Evolutionary conservation across 164 flowering plant species (phyloP).

Genomic region (Vitis rotundifolia): DNA sequence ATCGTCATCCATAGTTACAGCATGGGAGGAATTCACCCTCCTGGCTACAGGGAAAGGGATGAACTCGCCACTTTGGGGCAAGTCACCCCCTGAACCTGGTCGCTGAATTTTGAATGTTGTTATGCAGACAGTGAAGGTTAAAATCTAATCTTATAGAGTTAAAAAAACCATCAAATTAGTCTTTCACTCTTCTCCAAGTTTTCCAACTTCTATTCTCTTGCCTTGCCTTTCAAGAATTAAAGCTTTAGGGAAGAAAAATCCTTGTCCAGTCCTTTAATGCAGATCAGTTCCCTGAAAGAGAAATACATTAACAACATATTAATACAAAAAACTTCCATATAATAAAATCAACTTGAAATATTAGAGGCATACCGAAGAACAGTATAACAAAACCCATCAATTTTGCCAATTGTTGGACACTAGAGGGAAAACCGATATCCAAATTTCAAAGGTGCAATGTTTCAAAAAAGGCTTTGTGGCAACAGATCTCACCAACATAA

Average conservation of each 20-base stretch:
- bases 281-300: slow-evolving; percentile 1
- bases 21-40: slow-evolving; percentile 64
- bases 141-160: neutral
- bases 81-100: slow-evolving; percentile 84
- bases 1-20: slow-evolving; percentile 70
- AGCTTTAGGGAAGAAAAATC: neutral
- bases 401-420: too few species aligned
- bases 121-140: neutral
- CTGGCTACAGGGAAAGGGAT: slow-evolving; percentile 58
- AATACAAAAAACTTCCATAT: neutral
- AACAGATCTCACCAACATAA: too few species aligned
- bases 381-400: too few species aligned
- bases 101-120: slow-evolving; percentile 70
- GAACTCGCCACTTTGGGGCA: slow-evolving; percentile 75
- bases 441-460: too few species aligned
- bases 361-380: too few species aligned
- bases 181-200: neutral
- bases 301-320: neutral
- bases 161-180: neutral
- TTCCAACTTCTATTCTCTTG: neutral
- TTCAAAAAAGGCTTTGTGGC: too few species aligned
- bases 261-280: neutral
- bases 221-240: neutral
- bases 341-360: too few species aligned
- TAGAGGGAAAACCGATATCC: too few species aligned